Evolutionary conservation across 1,284 basidiomycete species (phyloP).

Genomic region (Pisolithus thermaeus): DNA sequence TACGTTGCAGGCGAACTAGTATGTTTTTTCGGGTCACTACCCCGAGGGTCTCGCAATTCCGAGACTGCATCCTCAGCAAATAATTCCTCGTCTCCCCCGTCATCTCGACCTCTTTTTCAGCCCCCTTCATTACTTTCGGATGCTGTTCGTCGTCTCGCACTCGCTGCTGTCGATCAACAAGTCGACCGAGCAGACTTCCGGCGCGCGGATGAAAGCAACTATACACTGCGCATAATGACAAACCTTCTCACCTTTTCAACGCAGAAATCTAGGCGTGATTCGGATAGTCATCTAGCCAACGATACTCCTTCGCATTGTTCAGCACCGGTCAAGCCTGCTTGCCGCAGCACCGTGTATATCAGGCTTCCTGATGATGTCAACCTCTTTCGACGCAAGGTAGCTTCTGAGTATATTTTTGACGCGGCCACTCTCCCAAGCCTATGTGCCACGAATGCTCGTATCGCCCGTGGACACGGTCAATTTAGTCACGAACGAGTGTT

Average conservation of each 20-base stretch:
- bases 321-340: slow-evolving; percentile 31
- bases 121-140: slow-evolving; percentile 63
- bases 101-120: slow-evolving; percentile 44
- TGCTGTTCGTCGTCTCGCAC: slow-evolving; percentile 56
- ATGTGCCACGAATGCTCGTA: slow-evolving; percentile 54
- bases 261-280: slow-evolving; percentile 34
- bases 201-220: slow-evolving; percentile 42
- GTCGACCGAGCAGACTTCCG: slow-evolving; percentile 32
- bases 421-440: slow-evolving; percentile 39
- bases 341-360: slow-evolving; percentile 63
- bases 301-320: slow-evolving; percentile 18
- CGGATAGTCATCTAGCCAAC: slow-evolving; percentile 26
- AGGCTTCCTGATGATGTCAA: slow-evolving; percentile 51
- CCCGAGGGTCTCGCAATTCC: slow-evolving; percentile 57
- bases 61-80: slow-evolving; percentile 45
- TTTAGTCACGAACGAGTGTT: slow-evolving; percentile 73
- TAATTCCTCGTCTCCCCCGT: slow-evolving; percentile 24
- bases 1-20: slow-evolving; percentile 65
- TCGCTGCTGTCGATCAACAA: slow-evolving; percentile 50
- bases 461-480: slow-evolving; percentile 56
- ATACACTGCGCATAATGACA: slow-evolving; percentile 66
- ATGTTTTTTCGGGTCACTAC: slow-evolving; percentile 77
- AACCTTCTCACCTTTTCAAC: slow-evolving; percentile 61
- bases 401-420: slow-evolving; percentile 56
- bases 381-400: slow-evolving; percentile 57